Base-by-base conservation (phyloP, 495 filamentous ascomycete genomes). In the Chaetomium cochliodes region DNA sequence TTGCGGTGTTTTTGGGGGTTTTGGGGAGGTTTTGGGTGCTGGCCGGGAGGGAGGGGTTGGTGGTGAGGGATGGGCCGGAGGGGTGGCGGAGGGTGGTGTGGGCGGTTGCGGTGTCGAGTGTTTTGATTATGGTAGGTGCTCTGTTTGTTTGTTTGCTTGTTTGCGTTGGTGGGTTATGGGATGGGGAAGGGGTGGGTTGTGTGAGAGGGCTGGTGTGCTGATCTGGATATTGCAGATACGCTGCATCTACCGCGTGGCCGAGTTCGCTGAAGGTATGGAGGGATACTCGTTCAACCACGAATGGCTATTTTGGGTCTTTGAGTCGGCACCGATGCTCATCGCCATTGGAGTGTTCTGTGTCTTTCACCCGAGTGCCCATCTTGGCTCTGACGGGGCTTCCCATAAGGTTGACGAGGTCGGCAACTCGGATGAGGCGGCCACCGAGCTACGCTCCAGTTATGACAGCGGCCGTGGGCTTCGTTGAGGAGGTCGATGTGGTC, bases 281-380 rank as follows among this genome's bases (percentile, higher is more conserved):
- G 85, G 86, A 3, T 80, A 80, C 63, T 58, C 77, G 30, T 69
- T 87, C 65, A 68, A 57, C 20, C 77, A 85, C 47, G 88, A 90
- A 73, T 81, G 78, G 55, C 84, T 83, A 63, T 69, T 90, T 58
- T 90, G 89, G 68, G 67, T 87, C 3, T 89, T 90, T 65, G 88
- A 91, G 69, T 76, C 80, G 16, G 52, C 79, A 50, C 66, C 85
- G 50, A 90, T 91, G 87, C 67, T 85, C 25, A 39, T 70, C 11
- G 67, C 67, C n/a, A 67, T 72, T 20, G 58, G 50, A 13, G 22
- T 66, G 3, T 72, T 70, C 42, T 70, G 67, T 55, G 23, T 70
- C 15, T 23, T 9, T 3, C 53, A 56, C 23, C 53, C 53, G n/a
- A 56, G 53, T 18, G 53, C 53, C 53, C 66, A 33, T 16, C 53